These are phyloP conservation scores for Seiridium cupressi DNA, from an alignment of 2,329 filamentous ascomycete genomes.

Conservation along the genomic window DNA sequence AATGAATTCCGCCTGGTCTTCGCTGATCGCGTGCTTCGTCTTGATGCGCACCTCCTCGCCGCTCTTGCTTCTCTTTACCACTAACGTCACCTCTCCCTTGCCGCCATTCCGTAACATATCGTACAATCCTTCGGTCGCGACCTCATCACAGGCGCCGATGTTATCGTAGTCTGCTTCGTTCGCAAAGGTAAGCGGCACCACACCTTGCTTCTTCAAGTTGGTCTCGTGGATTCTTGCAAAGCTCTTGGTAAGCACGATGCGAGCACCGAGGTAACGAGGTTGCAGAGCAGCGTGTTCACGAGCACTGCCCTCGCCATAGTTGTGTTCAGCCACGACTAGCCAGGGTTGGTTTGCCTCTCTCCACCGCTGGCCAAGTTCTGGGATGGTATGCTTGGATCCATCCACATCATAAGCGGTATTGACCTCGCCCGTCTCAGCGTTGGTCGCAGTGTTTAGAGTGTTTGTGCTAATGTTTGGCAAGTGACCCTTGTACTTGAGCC, in stretches of 20 bases:
- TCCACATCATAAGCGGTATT: conserved; percentile 89
- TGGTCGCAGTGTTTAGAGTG: conserved; percentile 92
- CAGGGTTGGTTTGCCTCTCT: conserved; percentile 72
- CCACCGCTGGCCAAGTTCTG: conserved; percentile 84
- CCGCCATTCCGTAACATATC: conserved; percentile 78
- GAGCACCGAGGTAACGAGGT: conserved; percentile 83
- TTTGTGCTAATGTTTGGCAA: conserved; percentile 97
- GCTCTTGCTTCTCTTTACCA: conserved; percentile 56
- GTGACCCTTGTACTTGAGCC: conserved; percentile 99
- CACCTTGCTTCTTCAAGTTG: conserved; percentile 95
- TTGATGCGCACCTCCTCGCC: conserved; percentile 69
- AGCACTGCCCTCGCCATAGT: conserved; percentile 90
- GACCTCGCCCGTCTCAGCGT: conserved; percentile 87
- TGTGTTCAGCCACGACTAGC: conserved; percentile 96
- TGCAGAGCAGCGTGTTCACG: conserved; percentile 89
- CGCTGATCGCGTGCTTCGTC: conserved; percentile 84
- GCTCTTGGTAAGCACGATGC: conserved; percentile 79
- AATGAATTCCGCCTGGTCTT: conserved; percentile 90
- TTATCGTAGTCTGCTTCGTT: conserved; percentile 85
- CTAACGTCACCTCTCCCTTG: conserved; percentile 71
- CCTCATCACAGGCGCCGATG: conserved; percentile 79
- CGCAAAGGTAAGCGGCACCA: conserved; percentile 89
- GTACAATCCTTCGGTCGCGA: conserved; percentile 78
- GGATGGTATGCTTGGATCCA: conserved; percentile 74
- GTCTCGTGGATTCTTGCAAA: conserved; percentile 95